Evolutionary conservation across 2,329 filamentous ascomycete species (phyloP).

Genomic region (Ascochyta clinopodiicola): DNA sequence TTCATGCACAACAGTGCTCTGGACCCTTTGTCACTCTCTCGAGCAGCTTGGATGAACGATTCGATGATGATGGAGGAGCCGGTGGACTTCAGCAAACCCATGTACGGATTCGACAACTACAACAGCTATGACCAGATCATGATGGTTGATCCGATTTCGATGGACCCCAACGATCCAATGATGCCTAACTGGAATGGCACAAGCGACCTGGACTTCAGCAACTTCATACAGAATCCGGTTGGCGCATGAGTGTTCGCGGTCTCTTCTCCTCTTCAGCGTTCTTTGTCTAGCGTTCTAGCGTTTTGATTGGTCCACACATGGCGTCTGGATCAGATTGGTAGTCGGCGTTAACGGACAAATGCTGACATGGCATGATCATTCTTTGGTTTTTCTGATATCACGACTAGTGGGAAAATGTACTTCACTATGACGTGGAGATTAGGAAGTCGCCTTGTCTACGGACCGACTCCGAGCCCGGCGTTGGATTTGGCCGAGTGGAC

Average conservation of each 20-base stretch:
- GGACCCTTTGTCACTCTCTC: constrained; percentile 40
- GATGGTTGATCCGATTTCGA: constrained; percentile 43
- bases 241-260: constrained; percentile 34
- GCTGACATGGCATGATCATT: constrained; percentile 2
- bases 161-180: constrained; percentile 40
- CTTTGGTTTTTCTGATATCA: constrained; percentile 16
- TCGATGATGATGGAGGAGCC: constrained; percentile 47
- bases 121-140: constrained; percentile 40
- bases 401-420: constrained; percentile 16
- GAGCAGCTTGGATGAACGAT: constrained; percentile 40
- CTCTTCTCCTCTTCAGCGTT: constrained; percentile 27
- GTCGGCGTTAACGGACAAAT: constrained; percentile 28
- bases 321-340: constrained; percentile 28
- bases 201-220: constrained; percentile 46
- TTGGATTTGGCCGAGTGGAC: background rate
- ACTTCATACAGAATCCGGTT: constrained; percentile 46
- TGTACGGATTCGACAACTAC: constrained; percentile 43
- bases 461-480: constrained; percentile 4
- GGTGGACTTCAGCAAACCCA: constrained; percentile 44
- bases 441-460: constrained; percentile 6
- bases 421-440: constrained; percentile 38
- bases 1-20: constrained; percentile 40
- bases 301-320: constrained; percentile 32
- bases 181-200: constrained; percentile 46
- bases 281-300: constrained; percentile 46